Evolutionary conservation across 2,329 filamentous ascomycete species (phyloP).

Genomic region (Dendryphion nanum): DNA sequence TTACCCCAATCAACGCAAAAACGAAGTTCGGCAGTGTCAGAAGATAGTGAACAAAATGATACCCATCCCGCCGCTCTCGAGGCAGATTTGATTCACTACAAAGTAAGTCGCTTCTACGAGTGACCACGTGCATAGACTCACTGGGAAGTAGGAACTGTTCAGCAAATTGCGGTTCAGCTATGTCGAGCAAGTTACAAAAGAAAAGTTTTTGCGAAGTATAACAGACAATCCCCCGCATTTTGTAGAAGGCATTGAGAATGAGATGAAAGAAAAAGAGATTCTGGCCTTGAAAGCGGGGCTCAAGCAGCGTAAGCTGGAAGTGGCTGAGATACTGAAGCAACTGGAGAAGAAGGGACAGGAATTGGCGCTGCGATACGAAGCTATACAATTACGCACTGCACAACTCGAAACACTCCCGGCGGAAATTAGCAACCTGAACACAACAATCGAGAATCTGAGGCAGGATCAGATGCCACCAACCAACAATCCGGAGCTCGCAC

Average conservation of each 20-base stretch:
- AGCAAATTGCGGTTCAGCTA: conserved; percentile 96
- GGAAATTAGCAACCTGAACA: conserved; percentile 53
- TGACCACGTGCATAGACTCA: neutral
- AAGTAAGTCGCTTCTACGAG: conserved; percentile 42
- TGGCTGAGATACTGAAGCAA: conserved; percentile 68
- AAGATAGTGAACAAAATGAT: conserved; percentile 66
- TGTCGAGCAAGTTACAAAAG: conserved; percentile 97
- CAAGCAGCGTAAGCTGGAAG: conserved; percentile 76
- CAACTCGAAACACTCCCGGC: conserved; percentile 52
- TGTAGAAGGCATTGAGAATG: conserved; percentile 77
- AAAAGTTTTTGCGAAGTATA: conserved; percentile 92
- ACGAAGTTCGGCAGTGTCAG: conserved; percentile 60
- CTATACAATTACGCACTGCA: conserved; percentile 52
- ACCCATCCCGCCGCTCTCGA: conserved; percentile 67
- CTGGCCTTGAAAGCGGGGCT: conserved; percentile 70
- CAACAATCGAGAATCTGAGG: conserved; percentile 49
- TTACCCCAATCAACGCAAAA: conserved; percentile 39
- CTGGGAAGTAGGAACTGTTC: conserved; percentile 71
- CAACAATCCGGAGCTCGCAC: conserved; percentile 40
- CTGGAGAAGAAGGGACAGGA: conserved; percentile 66
- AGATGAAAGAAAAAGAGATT: conserved; percentile 54
- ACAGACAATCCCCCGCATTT: conserved; percentile 87
- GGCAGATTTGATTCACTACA: conserved; percentile 85
- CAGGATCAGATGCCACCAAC: conserved; percentile 33
- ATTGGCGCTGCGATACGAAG: conserved; percentile 58